Evolutionary conservation across 768 basidiomycete genomes (phyloP), one percentile per base, ranked within the genome.

Genomic region (Termitomyces sp.): DNA sequence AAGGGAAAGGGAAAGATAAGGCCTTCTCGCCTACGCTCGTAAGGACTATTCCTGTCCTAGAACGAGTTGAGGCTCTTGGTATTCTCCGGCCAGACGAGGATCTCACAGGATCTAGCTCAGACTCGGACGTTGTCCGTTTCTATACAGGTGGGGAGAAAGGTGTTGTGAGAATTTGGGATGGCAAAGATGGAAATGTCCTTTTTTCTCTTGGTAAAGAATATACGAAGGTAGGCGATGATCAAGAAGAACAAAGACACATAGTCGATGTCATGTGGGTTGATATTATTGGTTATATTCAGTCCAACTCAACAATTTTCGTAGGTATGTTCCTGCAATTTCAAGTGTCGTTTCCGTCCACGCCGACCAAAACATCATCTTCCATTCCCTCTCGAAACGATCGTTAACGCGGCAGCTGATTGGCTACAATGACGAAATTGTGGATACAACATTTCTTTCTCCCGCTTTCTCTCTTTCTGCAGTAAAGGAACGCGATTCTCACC

Each of bases 401-500:
- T 73, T 91, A 26, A 75, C 79, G 2, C 87, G 90, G 18, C 96
- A 98, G 64, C 74, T 98, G 63, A 86, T 98, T 65, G 97, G 97
- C 0, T 99, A 89, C 79, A 98, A 98, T 70, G 97, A 99, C 72
- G 96, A 98, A 72, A 94, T 98, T 63, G 89, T 98, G 51, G 97
- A 98, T 65, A 83, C 87, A 5, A 78, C 82, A 28, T 92, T 94
- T 73, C 79, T 99, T 58, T 82, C 82, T 46, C 68, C 75, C 22
- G 48, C 69, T 20, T 65, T 62, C 7, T 63, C 62, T 29, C 60
- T 66, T 6, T 31, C 62, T 0, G 52, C 68, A 2, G 64, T 61
- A 57, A 60, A 24, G 50, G 60, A 66, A 24, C 68, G 68, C 53
- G 91, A 94, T 69, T 80, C 85, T 2, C 87, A 92, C 64, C 74